Base-by-base conservation (phyloP, 139 green algal species). In the Chlamydomonas sphaeroides region DNA sequence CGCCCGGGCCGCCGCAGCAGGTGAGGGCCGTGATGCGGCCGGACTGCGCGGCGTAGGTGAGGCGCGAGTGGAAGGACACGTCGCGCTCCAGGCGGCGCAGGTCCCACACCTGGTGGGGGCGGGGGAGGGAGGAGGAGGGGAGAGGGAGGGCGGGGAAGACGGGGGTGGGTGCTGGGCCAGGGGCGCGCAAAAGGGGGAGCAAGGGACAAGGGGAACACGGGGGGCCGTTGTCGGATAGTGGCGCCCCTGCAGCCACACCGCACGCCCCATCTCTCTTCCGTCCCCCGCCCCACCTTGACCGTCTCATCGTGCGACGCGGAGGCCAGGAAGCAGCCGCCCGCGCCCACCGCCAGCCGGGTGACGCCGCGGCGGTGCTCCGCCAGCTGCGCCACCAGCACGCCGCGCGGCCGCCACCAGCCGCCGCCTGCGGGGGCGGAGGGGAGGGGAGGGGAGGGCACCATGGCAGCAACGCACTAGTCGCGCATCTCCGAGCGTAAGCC, bases 61-160 rank as follows among this genome's bases (percentile, higher is more conserved):
- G 85, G 18, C 91, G 90, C 38, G 84, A 93, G 62, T 87, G 88
- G 84, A 99, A 99, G 48, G 90, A 94, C 21, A 98, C 88, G 77
- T 98, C 96, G 3, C 88, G 83, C 85, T 99, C 96, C 63, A 98
- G 79, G 23, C 93, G 89, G 0, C 92, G 87, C 36, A 91, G 91
- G 89, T 99, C 96, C 96, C 96, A 99, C 33, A 99, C 85, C 88
- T 95, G n/a, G n/a, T n/a, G n/a, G n/a, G n/a, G n/a, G n/a, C n/a
- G n/a, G 45, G 45, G 45, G 45, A 14, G 45, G 45, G 45, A 51
- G 45, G 45, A 51, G n/a, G n/a, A n/a, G n/a, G n/a, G n/a, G n/a
- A n/a, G n/a, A n/a, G n/a, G n/a, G n/a, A n/a, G n/a, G n/a, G n/a
- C n/a, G n/a, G n/a, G n/a, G n/a, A n/a, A n/a, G n/a, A n/a, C n/a